Evolutionary conservation across 106 monocot species (phyloP).

Genomic region (Hemerocallis citrina): DNA sequence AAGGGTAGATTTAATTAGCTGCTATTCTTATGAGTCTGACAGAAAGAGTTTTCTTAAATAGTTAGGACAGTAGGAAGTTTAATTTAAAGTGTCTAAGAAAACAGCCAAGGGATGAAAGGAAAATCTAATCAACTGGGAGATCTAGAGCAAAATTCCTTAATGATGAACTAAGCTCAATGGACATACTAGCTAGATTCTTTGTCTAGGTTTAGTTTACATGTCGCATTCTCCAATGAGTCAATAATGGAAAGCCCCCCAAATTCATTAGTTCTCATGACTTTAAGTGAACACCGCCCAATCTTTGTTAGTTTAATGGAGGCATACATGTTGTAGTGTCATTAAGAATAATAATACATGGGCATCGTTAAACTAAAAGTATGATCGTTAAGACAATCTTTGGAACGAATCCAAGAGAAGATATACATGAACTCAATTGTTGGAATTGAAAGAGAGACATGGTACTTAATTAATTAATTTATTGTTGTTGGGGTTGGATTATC

Average conservation of each 20-base stretch:
- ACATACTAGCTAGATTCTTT: background rate
- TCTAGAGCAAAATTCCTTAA: too few relatives aligned
- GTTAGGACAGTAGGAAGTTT: too few relatives aligned
- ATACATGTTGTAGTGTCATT: conserved; percentile 12
- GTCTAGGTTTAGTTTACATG: conserved; percentile 10
- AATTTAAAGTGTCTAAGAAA: too few relatives aligned
- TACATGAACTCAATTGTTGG: conserved; percentile 9
- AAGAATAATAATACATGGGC: conserved; percentile 1
- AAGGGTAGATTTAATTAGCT: too few relatives aligned
- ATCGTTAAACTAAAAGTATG: conserved; percentile 1
- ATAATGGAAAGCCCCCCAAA: background rate
- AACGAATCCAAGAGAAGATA: conserved; percentile 13
- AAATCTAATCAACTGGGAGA: too few relatives aligned
- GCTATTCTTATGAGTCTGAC: too few relatives aligned
- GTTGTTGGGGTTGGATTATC: background rate
- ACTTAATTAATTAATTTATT: background rate
- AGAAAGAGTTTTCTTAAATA: too few relatives aligned
- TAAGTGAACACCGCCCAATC: conserved; percentile 16
- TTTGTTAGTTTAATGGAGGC: conserved; percentile 17
- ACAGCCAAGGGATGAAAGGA: too few relatives aligned
- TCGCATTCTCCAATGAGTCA: background rate
- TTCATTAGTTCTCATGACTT: conserved; percentile 14
- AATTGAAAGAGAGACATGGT: conserved; percentile 7
- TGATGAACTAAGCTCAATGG: background rate
- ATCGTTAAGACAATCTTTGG: conserved; percentile 5